Evolutionary conservation across 2,329 filamentous ascomycete species (phyloP), one percentile per base, ranked within the genome.

Genomic region (Knufia petricola): DNA sequence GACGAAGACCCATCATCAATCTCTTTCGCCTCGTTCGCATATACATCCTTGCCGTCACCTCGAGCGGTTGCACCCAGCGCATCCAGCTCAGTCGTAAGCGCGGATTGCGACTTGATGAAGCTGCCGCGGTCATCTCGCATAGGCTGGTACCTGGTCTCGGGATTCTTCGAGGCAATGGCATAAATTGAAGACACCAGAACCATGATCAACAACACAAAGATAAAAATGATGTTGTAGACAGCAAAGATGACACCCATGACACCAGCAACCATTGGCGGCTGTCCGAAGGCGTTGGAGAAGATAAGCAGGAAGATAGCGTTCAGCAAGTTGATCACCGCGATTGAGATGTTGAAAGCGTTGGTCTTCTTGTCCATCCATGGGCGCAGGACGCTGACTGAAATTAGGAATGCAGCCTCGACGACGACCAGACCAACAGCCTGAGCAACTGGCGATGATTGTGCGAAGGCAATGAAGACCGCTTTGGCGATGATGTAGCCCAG

Each of bases 341-440:
- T 95, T 52, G 87, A 79, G 61, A 96, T 95, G 70, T 95, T 95
- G 76, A 95, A 94, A 41, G 83, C 82, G 67, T 95, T 96, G 53
- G 87, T 95, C 71, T 89, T 90, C 79, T 95, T 95, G 75, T 95
- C 90, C 90, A 96, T 96, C 84, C 87, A 96, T 15, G 90, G 90
- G 52, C 87, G 82, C 57, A 95, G 71, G 47, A 94, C 82, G 52
- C 81, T 84, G 49, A 87, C 81, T 19, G 70, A 80, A 59, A 95
- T 84, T 49, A 96, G 75, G 58, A 85, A 82, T 46, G 68, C 78
- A 1, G 83, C 83, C 67, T 96, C 90, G 49, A 95, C 80, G 51
- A 95, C 73, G 34, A 96, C 73, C 50, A 95, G 76, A 13, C 82
- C 85, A 50, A 95, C 74, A 8, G 87, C 87, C 67, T 95, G 88